phyloP scores from a whole-genome alignment of 192 early-diverging fungal species.

The Coemansia sp. region DNA sequence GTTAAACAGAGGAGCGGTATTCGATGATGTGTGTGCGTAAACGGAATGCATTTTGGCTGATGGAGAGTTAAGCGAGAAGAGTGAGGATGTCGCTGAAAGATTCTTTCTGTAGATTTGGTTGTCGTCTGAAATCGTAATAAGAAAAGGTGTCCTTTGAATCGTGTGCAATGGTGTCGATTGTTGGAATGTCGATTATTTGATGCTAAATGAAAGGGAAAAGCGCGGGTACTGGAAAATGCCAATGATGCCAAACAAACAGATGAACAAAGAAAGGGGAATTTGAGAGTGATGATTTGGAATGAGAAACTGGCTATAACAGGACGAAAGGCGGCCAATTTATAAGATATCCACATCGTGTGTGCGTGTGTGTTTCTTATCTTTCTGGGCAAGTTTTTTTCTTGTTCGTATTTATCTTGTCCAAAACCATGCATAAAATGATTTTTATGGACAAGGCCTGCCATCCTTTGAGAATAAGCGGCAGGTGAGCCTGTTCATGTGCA shows the following conservation, averaged over 20 bases:
- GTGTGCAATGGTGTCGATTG: background rate
- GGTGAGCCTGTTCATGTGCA: constrained; percentile 5
- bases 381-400: background rate
- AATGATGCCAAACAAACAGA: background rate
- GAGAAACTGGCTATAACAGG: background rate
- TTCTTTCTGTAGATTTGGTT: background rate
- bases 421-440: background rate
- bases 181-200: too few species aligned
- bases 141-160: background rate
- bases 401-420: background rate
- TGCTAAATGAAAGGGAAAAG: background rate
- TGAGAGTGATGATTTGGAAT: background rate
- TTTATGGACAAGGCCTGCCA: background rate
- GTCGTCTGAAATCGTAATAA: too few species aligned
- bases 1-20: background rate
- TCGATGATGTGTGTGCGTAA: background rate
- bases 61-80: background rate
- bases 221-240: background rate
- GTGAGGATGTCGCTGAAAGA: too few species aligned
- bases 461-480: background rate
- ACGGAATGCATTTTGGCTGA: background rate
- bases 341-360: background rate
- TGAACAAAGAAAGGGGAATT: background rate
- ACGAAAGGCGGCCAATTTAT: background rate
- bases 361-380: background rate